A percentile compares a stretch with the other conserved stretches of the same genome.
Evolutionary conservation across 1,139 yeast genomes (phyloP).

Genomic region (Debaryomycetaceae sp.): DNA sequence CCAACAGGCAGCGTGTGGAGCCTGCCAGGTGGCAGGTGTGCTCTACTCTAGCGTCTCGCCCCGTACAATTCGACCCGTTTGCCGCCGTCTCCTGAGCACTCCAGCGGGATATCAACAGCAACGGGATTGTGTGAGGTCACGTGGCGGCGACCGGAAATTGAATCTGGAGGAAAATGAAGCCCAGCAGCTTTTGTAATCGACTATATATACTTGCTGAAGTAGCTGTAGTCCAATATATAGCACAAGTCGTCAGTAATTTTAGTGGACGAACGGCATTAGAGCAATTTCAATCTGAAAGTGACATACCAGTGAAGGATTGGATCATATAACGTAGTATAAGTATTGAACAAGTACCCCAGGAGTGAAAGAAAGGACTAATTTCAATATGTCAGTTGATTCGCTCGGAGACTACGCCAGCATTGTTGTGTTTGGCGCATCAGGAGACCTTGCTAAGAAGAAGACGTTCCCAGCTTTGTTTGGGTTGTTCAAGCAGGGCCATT

Average conservation of each 20-base stretch:
- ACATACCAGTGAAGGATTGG: too few species aligned
- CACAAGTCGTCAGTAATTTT: not conserved
- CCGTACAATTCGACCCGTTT: not conserved
- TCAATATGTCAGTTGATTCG: slow-evolving; percentile 14
- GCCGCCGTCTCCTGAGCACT: not conserved
- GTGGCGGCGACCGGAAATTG: not conserved
- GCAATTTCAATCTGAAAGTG: not conserved
- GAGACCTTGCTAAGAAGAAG: slow-evolving; percentile 95
- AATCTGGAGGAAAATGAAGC: not conserved
- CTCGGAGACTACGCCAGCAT: slow-evolving; percentile 67
- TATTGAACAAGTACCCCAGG: too few species aligned
- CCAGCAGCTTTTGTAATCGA: not conserved
- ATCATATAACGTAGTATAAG: too few species aligned
- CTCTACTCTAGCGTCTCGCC: too few species aligned
- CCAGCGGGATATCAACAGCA: not conserved
- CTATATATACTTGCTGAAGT: not conserved
- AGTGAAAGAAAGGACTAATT: too few species aligned
- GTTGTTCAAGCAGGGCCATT: slow-evolving; percentile 67
- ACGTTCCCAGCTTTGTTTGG: slow-evolving; percentile 84
- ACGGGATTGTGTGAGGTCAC: not conserved
- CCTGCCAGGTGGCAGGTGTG: too few species aligned
- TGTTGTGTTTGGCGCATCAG: slow-evolving; percentile 90
- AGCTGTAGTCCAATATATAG: not conserved
- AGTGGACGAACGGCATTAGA: not conserved
- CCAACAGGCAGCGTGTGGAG: too few species aligned